Evolutionary conservation across 305 asterid genomes (phyloP).

Genomic region (Fraxinus baroniana): DNA sequence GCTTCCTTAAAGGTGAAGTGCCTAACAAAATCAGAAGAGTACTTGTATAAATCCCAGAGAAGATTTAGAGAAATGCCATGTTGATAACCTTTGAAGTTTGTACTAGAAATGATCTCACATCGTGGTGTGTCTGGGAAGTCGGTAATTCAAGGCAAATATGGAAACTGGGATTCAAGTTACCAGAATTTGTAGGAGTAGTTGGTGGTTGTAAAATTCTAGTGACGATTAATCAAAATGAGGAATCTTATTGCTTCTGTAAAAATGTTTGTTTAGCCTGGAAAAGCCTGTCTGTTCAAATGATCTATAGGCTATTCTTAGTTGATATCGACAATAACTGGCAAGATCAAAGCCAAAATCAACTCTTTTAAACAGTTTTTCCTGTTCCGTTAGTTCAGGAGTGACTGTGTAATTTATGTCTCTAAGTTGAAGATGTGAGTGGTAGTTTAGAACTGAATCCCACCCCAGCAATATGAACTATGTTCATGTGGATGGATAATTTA

Average conservation of each 20-base stretch:
- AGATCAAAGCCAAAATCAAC: neutral
- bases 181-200: neutral
- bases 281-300: neutral
- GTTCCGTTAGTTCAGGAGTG: neutral
- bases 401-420: neutral
- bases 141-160: neutral
- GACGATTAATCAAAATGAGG: neutral
- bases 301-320: neutral
- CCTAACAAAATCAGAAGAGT: neutral
- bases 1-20: neutral
- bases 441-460: neutral
- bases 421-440: too few species aligned
- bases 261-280: neutral
- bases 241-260: neutral
- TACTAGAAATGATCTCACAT: neutral
- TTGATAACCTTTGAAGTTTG: neutral
- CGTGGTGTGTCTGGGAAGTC: neutral
- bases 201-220: neutral
- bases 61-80: neutral
- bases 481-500: neutral
- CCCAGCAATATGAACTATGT: too few species aligned
- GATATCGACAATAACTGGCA: neutral
- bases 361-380: neutral
- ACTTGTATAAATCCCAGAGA: neutral
- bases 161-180: neutral